phyloP scores from a whole-genome alignment of 2,329 filamentous ascomycete species.

The Cytospora leucostoma region DNA sequence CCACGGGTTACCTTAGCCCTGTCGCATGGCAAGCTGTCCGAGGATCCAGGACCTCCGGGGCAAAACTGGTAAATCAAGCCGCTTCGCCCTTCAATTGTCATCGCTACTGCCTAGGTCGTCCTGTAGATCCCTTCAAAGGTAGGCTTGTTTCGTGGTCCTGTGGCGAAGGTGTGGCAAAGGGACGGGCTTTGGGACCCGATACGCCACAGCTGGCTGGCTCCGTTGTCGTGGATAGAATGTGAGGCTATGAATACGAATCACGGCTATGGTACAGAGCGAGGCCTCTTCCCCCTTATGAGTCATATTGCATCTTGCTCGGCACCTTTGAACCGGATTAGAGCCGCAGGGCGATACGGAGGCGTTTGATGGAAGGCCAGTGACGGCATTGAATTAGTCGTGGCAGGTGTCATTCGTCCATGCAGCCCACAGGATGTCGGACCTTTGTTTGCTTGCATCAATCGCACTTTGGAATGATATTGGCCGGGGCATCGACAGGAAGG shows the following conservation, averaged over 20 bases:
- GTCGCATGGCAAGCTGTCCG: too few species aligned
- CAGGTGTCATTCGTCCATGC: neutral
- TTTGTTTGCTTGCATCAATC: neutral
- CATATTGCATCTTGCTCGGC: neutral
- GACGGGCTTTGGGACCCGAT: neutral
- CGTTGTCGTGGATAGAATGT: neutral
- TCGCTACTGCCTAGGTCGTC: neutral
- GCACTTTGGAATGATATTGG: neutral
- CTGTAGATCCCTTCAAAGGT: neutral
- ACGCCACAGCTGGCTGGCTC: neutral
- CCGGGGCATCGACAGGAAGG: neutral
- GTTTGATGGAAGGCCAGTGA: neutral
- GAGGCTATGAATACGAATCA: neutral
- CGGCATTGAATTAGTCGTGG: neutral
- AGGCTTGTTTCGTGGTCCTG: neutral
- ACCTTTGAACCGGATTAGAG: neutral
- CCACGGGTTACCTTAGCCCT: conserved; percentile 1
- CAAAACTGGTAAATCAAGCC: neutral
- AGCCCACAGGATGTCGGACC: neutral
- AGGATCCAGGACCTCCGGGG: neutral
- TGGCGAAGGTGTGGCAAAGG: neutral
- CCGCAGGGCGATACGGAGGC: neutral
- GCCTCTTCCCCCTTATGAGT: neutral
- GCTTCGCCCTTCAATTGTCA: neutral
- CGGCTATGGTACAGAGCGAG: neutral